Percentiles rank a stretch among this genome's conserved stretches.
Evolutionary conservation across 805 yeast species (phyloP).

Genomic region (Zygoascus biomembranicola): DNA sequence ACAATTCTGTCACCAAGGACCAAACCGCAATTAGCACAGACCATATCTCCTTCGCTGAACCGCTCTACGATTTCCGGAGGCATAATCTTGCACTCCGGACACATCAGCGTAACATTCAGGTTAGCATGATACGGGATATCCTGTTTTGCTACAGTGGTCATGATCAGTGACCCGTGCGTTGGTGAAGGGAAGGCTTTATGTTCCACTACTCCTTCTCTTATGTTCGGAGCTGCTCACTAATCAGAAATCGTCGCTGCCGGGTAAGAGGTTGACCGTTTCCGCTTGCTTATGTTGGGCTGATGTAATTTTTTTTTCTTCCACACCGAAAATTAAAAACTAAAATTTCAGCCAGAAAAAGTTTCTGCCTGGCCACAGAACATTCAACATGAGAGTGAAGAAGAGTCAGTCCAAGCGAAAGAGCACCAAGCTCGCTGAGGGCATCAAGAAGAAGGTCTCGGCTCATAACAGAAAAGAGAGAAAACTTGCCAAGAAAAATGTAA

Average conservation of each 20-base stretch:
- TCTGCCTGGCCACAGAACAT: too few relatives aligned
- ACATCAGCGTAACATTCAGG: slow-evolving; percentile 78
- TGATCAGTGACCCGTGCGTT: not conserved
- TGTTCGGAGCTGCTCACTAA: not conserved
- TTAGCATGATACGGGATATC: slow-evolving; percentile 30
- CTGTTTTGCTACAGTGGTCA: slow-evolving; percentile 3
- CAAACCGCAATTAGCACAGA: slow-evolving; percentile 95
- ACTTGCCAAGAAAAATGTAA: slow-evolving; percentile 74
- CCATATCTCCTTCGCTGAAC: slow-evolving; percentile 95
- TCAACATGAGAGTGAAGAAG: slow-evolving; percentile 15
- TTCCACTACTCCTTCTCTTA: not conserved
- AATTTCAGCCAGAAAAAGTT: not conserved
- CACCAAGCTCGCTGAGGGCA: slow-evolving; percentile 93
- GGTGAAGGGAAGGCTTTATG: slow-evolving; percentile 1
- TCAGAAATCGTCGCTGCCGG: not conserved
- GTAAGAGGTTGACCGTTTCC: not conserved
- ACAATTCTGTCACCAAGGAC: slow-evolving; percentile 88
- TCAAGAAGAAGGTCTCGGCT: slow-evolving; percentile 91
- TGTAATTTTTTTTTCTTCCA: not conserved
- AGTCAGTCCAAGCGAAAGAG: slow-evolving; percentile 66
- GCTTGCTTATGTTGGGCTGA: not conserved
- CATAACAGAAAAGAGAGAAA: slow-evolving; percentile 81
- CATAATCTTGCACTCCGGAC: slow-evolving; percentile 92
- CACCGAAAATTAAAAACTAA: not conserved
- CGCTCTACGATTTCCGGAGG: slow-evolving; percentile 95